phyloP scores from a whole-genome alignment of 108 stramenopile species.

The Nitzschia palea region DNA sequence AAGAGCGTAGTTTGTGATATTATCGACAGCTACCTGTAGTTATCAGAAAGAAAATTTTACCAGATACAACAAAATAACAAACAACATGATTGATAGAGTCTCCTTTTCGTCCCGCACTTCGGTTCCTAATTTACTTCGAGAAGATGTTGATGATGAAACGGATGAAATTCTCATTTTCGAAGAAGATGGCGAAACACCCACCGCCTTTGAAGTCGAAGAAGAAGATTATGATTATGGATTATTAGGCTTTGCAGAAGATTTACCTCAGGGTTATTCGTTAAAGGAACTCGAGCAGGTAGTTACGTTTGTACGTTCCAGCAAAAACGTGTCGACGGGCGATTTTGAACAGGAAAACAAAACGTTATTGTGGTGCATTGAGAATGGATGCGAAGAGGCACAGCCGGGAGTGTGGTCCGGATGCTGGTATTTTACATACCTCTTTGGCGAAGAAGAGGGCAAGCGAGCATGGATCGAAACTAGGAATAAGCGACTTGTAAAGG shows the following conservation, averaged over 20 bases:
- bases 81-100: background rate
- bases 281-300: constrained; percentile 7
- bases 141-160: constrained; percentile 14
- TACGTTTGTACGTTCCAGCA: constrained; percentile 21
- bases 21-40: too few relatives aligned
- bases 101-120: constrained; percentile 6
- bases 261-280: background rate
- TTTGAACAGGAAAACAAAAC: constrained; percentile 15
- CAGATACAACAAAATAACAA: too few relatives aligned
- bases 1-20: too few relatives aligned
- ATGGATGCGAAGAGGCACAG: constrained; percentile 22
- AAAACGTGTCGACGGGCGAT: constrained; percentile 5
- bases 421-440: constrained; percentile 28
- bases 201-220: background rate
- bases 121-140: background rate
- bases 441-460: constrained; percentile 23
- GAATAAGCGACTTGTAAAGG: constrained; percentile 14
- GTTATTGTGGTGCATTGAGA: constrained; percentile 15
- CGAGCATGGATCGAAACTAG: constrained; percentile 18
- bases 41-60: too few relatives aligned
- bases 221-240: constrained; percentile 7
- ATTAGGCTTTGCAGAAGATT: background rate
- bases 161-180: constrained; percentile 24
- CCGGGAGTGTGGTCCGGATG: constrained; percentile 17
- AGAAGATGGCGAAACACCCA: background rate